A percentile compares a stretch with the other conserved stretches of the same genome.
Conservation (phyloP, 2,329 filamentous ascomycete genomes). For the Colletotrichum sp. region DNA sequence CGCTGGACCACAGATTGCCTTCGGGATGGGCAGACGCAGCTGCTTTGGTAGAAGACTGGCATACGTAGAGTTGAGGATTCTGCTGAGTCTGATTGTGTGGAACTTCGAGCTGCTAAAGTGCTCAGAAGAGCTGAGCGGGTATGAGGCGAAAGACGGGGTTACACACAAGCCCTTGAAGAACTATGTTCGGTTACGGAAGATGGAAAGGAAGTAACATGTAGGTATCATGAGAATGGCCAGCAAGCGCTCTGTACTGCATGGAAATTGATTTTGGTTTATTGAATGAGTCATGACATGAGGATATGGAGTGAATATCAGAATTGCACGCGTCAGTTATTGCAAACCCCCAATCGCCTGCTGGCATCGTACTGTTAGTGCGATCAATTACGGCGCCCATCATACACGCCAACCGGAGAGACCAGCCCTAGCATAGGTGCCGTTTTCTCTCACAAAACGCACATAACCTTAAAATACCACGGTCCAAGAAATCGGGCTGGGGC, state of each 20-base stretch:
- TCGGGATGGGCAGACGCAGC: conserved; percentile 37
- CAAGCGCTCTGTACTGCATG: background rate
- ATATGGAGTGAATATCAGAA: background rate
- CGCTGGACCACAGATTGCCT: conserved; percentile 38
- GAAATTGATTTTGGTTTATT: background rate
- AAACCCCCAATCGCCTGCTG: background rate
- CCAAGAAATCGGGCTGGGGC: background rate
- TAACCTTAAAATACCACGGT: background rate
- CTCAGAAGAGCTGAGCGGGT: background rate
- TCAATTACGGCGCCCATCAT: background rate
- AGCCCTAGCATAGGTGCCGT: background rate
- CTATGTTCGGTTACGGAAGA: background rate
- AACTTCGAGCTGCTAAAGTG: conserved; percentile 29
- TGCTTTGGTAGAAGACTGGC: conserved; percentile 43
- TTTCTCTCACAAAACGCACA: background rate
- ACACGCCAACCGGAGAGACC: background rate
- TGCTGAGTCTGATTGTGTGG: conserved; percentile 41
- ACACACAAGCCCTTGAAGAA: background rate
- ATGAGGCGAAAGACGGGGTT: background rate
- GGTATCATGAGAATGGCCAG: background rate
- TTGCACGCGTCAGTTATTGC: fast-evolving
- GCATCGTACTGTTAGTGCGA: background rate
- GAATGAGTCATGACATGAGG: background rate
- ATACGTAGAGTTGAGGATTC: conserved; percentile 36
- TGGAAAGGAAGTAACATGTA: background rate